Percentiles rank a stretch among this genome's conserved stretches.
These are phyloP conservation scores for Kurtzmaniella natalensis DNA, from an alignment of 1,139 yeast species.

Conservation along the genomic window DNA sequence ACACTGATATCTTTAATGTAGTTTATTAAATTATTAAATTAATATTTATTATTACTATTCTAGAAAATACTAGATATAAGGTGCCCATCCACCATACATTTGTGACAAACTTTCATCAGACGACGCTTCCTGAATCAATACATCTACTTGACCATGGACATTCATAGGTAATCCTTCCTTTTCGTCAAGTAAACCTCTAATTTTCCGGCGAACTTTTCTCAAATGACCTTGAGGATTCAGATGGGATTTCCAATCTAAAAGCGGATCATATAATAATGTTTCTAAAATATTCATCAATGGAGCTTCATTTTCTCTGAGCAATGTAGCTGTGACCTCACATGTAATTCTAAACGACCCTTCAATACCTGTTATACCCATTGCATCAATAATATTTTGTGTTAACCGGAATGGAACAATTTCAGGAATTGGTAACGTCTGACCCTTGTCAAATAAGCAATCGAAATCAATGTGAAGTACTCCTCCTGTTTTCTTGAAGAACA, in stretches of 20 bases:
- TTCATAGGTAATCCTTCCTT: conserved; percentile 84
- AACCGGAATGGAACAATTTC: conserved; percentile 93
- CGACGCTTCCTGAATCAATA: conserved; percentile 79
- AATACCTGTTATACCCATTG: conserved; percentile 84
- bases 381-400: conserved; percentile 85
- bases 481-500: conserved; percentile 72
- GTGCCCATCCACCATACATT: conserved; percentile 96
- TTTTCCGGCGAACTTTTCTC: conserved; percentile 68
- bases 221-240: conserved; percentile 66
- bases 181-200: conserved; percentile 74
- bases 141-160: conserved; percentile 90
- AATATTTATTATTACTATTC: too few relatives aligned
- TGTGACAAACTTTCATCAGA: conserved; percentile 65
- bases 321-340: conserved; percentile 76
- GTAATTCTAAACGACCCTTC: conserved; percentile 87
- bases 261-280: conserved; percentile 89
- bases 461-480: conserved; percentile 90
- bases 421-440: conserved; percentile 67
- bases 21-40: too few relatives aligned
- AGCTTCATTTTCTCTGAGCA: conserved; percentile 79
- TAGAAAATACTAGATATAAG: conserved; percentile 47
- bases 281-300: conserved; percentile 87
- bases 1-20: too few relatives aligned
- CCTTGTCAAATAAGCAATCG: conserved; percentile 91
- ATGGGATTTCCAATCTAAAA: conserved; percentile 61